Base-by-base conservation (phyloP, 768 basidiomycete genomes). In the Pholiota molesta region DNA sequence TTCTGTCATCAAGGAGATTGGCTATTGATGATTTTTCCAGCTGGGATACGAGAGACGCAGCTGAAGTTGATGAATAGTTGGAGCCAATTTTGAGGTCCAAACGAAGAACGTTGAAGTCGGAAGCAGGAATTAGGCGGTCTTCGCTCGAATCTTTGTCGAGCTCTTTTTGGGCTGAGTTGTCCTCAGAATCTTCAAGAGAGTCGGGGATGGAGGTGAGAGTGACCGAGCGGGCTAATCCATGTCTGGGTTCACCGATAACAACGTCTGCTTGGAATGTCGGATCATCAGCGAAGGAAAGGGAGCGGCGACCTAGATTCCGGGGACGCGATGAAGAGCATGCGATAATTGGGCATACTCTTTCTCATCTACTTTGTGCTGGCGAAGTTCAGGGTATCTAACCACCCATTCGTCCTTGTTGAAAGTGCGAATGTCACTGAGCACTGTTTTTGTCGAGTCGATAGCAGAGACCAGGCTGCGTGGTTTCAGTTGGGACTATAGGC, bases 11-110 rank as follows among this genome's bases (percentile, higher is more conserved):
- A 45, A 99, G 77, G 42, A 99, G 86, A 59, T 92, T 93, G 51
- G 96, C 92, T 63, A 99, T 95, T 31, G 95, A 97, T 2, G 87
- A 83, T 70, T 94, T 95, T 78, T 98, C 95, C 57, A 99, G 87
- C 64, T 95, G 93, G 3, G 92, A 87, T 63, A 99, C 94, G 40
- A 99, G 87, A 29, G 86, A 82, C 2, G 88, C 77, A 23, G 86
- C 83, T 16, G 89, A 82, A 29, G 85, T 81, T 37, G 86, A 83
- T 7, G 90, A 84, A 40, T 83, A 85, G 58, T 84, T 86, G 33
- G 89, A 81, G 21, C 95, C 95, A 52, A 98, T 88, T 71, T 94
- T 94, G 69, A 99, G 88, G 77, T 99, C 95, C 49, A 99, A 85
- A 13, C 92, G 91, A 63, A 98, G 87, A 56, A 98, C 89, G 63